These are phyloP conservation scores for Trichoderma sp. DNA, from an alignment of 2,329 filamentous ascomycete genomes.

Conservation along the genomic window DNA sequence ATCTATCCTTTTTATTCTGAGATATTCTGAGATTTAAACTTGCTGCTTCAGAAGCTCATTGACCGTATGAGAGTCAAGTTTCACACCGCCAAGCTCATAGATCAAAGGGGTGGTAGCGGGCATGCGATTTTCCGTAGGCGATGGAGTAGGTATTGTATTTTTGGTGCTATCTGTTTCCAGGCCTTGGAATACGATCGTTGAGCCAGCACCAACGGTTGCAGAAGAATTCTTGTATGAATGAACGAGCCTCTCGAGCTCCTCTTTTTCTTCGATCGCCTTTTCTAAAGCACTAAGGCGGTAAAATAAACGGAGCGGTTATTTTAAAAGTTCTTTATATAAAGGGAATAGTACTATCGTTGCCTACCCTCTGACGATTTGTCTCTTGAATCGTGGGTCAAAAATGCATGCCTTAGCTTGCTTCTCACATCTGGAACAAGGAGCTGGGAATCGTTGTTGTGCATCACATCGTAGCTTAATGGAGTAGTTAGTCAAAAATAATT, in stretches of 20 bases:
- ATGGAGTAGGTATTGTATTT: background rate
- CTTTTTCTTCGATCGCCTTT: background rate
- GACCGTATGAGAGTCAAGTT: background rate
- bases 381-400: background rate
- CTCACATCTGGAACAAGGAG: background rate
- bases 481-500: background rate
- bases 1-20: background rate
- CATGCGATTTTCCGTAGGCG: background rate
- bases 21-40: background rate
- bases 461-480: background rate
- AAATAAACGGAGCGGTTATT: background rate
- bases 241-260: background rate
- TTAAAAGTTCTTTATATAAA: background rate
- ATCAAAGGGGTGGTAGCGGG: background rate
- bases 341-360: background rate
- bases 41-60: background rate
- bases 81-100: background rate
- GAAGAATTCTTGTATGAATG: background rate
- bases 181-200: background rate
- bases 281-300: background rate
- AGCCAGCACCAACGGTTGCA: background rate
- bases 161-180: background rate
- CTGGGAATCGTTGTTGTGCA: background rate
- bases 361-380: background rate
- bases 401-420: background rate